Conservation (phyloP, 2,329 filamentous ascomycete genomes). For the Diaporthe nobilis region DNA sequence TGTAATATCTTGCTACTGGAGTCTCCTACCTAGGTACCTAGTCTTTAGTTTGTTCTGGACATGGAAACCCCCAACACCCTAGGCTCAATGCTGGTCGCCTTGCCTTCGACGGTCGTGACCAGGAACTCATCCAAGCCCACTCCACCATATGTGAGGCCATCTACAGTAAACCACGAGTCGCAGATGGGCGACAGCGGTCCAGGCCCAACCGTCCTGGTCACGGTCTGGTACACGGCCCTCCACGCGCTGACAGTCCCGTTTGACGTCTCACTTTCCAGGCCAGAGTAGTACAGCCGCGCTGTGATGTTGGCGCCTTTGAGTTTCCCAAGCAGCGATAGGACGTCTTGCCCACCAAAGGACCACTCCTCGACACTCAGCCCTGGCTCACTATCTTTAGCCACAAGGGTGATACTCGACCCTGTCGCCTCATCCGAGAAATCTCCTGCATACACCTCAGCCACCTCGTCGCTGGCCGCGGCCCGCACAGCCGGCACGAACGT, state of each 20-base stretch:
- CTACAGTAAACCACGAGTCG: constrained; percentile 18
- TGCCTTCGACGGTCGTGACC: constrained; percentile 5
- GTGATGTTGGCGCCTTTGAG: constrained; percentile 46
- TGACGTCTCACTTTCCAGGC: constrained; percentile 45
- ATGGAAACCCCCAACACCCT: constrained; percentile 12
- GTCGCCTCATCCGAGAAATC: constrained; percentile 45
- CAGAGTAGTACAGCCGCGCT: constrained; percentile 51
- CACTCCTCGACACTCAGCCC: constrained; percentile 50
- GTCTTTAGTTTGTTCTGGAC: not conserved
- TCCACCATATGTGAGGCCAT: constrained; percentile 18
- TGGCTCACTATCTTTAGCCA: constrained; percentile 47
- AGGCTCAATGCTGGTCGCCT: constrained; percentile 24
- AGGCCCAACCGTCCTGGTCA: constrained; percentile 43
- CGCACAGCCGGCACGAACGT: constrained; percentile 50
- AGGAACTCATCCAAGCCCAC: constrained; percentile 34
- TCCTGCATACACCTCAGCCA: constrained; percentile 48
- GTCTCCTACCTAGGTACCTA: not conserved
- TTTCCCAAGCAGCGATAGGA: constrained; percentile 48
- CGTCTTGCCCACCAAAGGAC: constrained; percentile 52
- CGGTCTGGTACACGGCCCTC: constrained; percentile 52
- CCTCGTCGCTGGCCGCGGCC: constrained; percentile 48
- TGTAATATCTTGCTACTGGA: not conserved
- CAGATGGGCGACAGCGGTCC: constrained; percentile 53
- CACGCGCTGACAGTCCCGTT: constrained; percentile 49
- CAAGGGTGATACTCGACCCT: constrained; percentile 49